Percentiles rank a stretch among this genome's conserved stretches.
Conservation (phyloP, 2,329 filamentous ascomycete species). For the Chaetomium sp. region DNA sequence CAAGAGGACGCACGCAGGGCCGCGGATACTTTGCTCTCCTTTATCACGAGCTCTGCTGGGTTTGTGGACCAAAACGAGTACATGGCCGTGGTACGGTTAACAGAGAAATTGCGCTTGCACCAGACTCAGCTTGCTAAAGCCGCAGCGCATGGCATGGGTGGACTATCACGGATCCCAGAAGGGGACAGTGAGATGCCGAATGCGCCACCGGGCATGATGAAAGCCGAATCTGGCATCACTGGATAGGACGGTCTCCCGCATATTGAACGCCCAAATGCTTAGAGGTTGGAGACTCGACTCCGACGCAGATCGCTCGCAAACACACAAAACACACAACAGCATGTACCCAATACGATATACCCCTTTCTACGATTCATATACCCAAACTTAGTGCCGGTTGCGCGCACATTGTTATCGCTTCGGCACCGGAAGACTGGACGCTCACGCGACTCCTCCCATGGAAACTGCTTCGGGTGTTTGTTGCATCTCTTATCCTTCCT, state of each 20-base stretch:
- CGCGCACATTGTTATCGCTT: slow-evolving; percentile 14
- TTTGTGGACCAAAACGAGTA: slow-evolving; percentile 74
- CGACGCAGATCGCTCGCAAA: background rate
- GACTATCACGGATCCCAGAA: slow-evolving; percentile 50
- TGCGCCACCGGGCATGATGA: slow-evolving; percentile 30
- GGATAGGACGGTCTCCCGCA: slow-evolving; percentile 14
- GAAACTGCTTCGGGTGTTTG: slow-evolving; percentile 9
- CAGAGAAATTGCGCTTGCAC: slow-evolving; percentile 75
- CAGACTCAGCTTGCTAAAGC: slow-evolving; percentile 33
- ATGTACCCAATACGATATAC: background rate
- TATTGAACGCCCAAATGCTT: background rate
- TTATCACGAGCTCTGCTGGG: slow-evolving; percentile 68
- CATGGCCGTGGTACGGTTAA: slow-evolving; percentile 69
- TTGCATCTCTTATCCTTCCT: slow-evolving; percentile 6
- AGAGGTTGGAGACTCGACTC: background rate
- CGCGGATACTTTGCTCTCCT: slow-evolving; percentile 72
- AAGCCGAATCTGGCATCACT: slow-evolving; percentile 32
- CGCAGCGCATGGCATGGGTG: slow-evolving; percentile 36
- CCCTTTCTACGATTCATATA: slow-evolving; percentile 11
- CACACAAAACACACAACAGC: slow-evolving; percentile 12
- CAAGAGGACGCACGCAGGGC: slow-evolving; percentile 82
- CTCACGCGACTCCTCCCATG: slow-evolving; percentile 30
- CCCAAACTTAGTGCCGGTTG: slow-evolving; percentile 13
- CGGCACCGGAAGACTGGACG: slow-evolving; percentile 25
- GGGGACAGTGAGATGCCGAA: slow-evolving; percentile 47